Base-by-base conservation (phyloP, 2,329 filamentous ascomycete genomes). In the Sporothrix brunneoviolacea region DNA sequence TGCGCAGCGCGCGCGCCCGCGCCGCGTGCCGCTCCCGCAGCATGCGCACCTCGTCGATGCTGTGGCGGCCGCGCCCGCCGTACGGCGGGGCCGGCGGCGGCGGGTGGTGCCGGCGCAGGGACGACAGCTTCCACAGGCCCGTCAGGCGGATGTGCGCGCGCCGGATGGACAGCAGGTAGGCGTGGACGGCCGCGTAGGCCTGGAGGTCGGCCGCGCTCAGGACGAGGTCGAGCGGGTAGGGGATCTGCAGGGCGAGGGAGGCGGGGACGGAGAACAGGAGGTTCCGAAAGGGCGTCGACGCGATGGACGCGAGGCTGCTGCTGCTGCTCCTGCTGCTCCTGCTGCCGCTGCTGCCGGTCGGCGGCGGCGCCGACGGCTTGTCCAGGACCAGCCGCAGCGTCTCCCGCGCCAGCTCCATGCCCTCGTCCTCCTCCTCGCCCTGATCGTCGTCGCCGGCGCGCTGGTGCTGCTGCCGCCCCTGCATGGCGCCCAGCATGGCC, bases 151-250 rank as follows among this genome's bases (percentile, higher is more conserved):
- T 80, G 63, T 96, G 90, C 3, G 90, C 88, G 52, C 91, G 82
- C 47, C 89, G 84, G 55, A 97, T 83, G 0, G 88, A 86, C 9
- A 96, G 71, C 0, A 98, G 77, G 59, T 96, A 97, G 2, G 88
- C 79, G 64, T 94, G 90, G 54, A 96, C 84, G n/a, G 77, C 76
- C 0, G 89, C 86, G 66, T 97, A 98, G 1, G 80, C 79, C 43
- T 85, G 78, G 10, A 95, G 69, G 60, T 97, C 91, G 1, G 82
- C 74, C 4, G 79, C 72, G 10, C 86, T 82, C 24, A 97, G 79
- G 60, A 97, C 95, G 27, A 98, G 77, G 62, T 97, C 91, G 5
- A 97, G 69, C 0, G 93, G 91, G 2, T 86, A 84, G 3, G 79
- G 79, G 8, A 95, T 81, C 35, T 84, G 80, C 56, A 95, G 74